Percentiles rank a stretch among this genome's conserved stretches.
phyloP scores from a whole-genome alignment of 805 yeast genomes.

The Ogataea chonburiensis region DNA sequence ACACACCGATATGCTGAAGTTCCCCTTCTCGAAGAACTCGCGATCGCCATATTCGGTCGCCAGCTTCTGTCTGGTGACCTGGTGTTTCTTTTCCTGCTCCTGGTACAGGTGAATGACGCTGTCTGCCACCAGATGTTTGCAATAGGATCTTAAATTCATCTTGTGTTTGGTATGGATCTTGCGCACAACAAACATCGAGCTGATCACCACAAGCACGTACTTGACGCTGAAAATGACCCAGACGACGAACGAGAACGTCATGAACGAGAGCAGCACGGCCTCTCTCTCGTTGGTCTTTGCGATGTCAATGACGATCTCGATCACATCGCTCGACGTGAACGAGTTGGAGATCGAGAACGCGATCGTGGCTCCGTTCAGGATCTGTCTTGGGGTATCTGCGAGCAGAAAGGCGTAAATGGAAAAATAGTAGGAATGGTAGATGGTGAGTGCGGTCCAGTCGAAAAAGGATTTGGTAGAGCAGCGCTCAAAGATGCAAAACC shows the following conservation, averaged over 20 bases:
- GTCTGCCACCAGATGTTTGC: conserved; percentile 29
- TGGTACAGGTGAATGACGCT: conserved; percentile 30
- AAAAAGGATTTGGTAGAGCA: conserved; percentile 63
- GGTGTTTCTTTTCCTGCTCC: conserved; percentile 20
- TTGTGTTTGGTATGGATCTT: conserved; percentile 9
- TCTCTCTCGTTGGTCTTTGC: conserved; percentile 62
- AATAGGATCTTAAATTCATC: conserved; percentile 22
- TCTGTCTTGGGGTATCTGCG: conserved; percentile 87
- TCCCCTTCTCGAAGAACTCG: not conserved
- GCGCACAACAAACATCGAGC: conserved; percentile 24
- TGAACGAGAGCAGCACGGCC: conserved; percentile 70
- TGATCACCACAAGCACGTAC: conserved; percentile 22
- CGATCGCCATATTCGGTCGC: too few species aligned
- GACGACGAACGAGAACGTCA: conserved; percentile 71
- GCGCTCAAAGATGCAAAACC: conserved; percentile 69
- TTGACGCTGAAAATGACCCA: conserved; percentile 61
- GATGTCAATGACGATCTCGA: conserved; percentile 49
- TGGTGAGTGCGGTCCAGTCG: conserved; percentile 66
- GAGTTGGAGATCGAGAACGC: conserved; percentile 49
- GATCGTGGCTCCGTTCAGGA: conserved; percentile 72
- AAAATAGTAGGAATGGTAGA: conserved; percentile 63
- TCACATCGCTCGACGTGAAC: conserved; percentile 38
- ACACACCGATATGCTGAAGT: not conserved
- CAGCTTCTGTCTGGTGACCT: too few species aligned
- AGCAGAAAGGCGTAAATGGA: conserved; percentile 58